These are phyloP conservation scores for Leishmania mexicana DNA, from an alignment of 208 protist species.

Conservation along the genomic window DNA sequence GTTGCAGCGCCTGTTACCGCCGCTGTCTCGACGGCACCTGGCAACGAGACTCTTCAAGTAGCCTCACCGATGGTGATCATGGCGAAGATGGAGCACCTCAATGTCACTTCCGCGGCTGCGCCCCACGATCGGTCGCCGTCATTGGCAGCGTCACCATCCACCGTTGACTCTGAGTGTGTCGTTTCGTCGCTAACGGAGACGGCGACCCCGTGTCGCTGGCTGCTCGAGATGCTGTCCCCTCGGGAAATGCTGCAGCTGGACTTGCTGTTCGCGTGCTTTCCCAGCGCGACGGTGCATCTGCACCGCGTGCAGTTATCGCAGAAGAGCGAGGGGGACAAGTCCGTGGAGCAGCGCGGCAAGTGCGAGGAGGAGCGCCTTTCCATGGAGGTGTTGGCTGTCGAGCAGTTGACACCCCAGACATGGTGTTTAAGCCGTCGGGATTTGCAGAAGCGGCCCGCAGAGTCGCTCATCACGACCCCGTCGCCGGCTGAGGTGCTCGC, in stretches of 20 bases:
- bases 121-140: neutral
- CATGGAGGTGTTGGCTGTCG: conserved; percentile 30
- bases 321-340: neutral
- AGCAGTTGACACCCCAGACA: conserved; percentile 17
- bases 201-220: conserved; percentile 18
- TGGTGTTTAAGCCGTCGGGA: conserved; percentile 22
- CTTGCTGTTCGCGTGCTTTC: conserved; percentile 62
- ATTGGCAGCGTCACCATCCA: neutral
- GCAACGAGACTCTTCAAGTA: neutral
- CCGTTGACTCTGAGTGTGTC: neutral
- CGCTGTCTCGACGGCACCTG: neutral
- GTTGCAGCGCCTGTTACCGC: conserved; percentile 11
- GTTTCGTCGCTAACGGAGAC: conserved; percentile 9
- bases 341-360: neutral
- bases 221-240: conserved; percentile 60
- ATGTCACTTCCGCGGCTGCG: conserved; percentile 20
- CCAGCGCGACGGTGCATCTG: conserved; percentile 46
- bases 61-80: conserved; percentile 15
- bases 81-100: conserved; percentile 83
- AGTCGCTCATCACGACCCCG: conserved; percentile 24
- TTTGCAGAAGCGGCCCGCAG: conserved; percentile 20
- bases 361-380: neutral
- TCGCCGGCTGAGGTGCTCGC: conserved; percentile 29
- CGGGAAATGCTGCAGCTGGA: conserved; percentile 55
- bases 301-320: conserved; percentile 52